Base-by-base conservation (phyloP, 345 rosid genomes). In the Boechera divaricarpa region DNA sequence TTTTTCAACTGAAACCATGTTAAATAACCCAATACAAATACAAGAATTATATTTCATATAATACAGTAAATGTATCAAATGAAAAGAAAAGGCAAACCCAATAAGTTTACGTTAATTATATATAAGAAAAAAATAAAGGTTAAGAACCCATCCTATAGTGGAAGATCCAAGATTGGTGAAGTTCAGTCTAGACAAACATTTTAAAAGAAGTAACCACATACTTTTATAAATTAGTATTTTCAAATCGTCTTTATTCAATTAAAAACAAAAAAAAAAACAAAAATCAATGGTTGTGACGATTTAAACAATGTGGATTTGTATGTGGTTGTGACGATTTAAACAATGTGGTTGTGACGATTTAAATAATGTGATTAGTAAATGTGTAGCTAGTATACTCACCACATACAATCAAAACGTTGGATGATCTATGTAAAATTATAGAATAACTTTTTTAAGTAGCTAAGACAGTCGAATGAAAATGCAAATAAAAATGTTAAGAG, bases 121-220 rank as follows among this genome's bases (percentile, higher is more conserved):
- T 15, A 28, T 5, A 39, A 54, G 15, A 24, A 8, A 38, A 32
- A 49, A n/a, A 10, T 7, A 1, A 28, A 11, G 26, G 24, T 21
- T 12, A 58, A 3, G 45, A 58, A 70, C 15, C 44, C 33, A 45
- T 33, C 36, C 0, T 29, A 29, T 63, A 29, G 38, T 39, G 69
- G 69, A 52, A 39, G 41, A 51, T 72, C 28, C 61, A 51, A 52
- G 44, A 63, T 52, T 39, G 32, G 24, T 29, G 41, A 62, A 62
- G 69, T 52, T 16, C 69, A 72, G 5, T 52, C 3, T 52, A 39
- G 62, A 41, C 15, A 39, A 52, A 11, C 33, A 39, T 33, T 24
- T 36, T 4, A 0, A 13, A 33, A 3, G 3, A 49, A 21, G 12
- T 21, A 51, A 67, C 10, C 47, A 21, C 13, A 67, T 11, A 67